Percentiles rank a stretch among this genome's conserved stretches.
Evolutionary conservation across 192 early-diverging fungal genomes (phyloP).

Genomic region (Allomyces javanicus): DNA sequence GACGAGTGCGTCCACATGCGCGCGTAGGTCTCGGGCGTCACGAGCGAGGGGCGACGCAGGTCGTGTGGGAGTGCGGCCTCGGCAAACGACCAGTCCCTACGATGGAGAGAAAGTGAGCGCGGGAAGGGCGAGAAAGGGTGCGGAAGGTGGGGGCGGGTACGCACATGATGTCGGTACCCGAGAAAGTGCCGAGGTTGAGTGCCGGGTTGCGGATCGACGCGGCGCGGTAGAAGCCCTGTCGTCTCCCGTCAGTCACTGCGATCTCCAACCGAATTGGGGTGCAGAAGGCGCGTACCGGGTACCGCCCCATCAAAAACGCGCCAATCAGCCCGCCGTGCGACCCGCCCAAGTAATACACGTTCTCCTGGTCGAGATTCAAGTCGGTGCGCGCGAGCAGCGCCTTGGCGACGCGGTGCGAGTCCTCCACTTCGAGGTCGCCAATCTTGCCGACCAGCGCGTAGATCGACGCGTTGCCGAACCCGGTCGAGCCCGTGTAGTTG

Average conservation of each 20-base stretch:
- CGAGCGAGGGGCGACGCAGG: slow-evolving; percentile 29
- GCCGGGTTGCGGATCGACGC: slow-evolving; percentile 56
- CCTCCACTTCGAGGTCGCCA: slow-evolving; percentile 44
- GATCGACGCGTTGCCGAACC: slow-evolving; percentile 52
- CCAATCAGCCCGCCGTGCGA: slow-evolving; percentile 52
- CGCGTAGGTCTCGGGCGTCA: slow-evolving; percentile 31
- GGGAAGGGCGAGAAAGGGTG: slow-evolving; percentile 16
- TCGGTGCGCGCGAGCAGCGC: slow-evolving; percentile 6
- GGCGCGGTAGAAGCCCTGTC: slow-evolving; percentile 37
- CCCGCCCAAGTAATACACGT: slow-evolving; percentile 44
- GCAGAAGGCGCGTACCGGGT: slow-evolving; percentile 9
- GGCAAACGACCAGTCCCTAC: slow-evolving; percentile 43
- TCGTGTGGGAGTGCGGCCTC: slow-evolving; percentile 39
- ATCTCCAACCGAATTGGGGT: slow-evolving; percentile 3
- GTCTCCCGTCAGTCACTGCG: too few species aligned
- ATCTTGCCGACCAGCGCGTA: slow-evolving; percentile 39
- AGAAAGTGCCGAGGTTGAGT: slow-evolving; percentile 26
- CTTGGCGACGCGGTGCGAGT: slow-evolving; percentile 27
- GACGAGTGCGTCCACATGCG: slow-evolving; percentile 37
- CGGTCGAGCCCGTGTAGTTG: slow-evolving; percentile 61
- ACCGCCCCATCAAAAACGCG: slow-evolving; percentile 28
- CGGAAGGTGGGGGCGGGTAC: background rate
- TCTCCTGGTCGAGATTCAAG: slow-evolving; percentile 19
- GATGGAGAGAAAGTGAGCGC: slow-evolving; percentile 27
- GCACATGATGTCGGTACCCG: slow-evolving; percentile 5